Percentiles rank a stretch among this genome's conserved stretches.
phyloP scores from a whole-genome alignment of 2,329 filamentous ascomycete species.

The Botryotinia globosa region DNA sequence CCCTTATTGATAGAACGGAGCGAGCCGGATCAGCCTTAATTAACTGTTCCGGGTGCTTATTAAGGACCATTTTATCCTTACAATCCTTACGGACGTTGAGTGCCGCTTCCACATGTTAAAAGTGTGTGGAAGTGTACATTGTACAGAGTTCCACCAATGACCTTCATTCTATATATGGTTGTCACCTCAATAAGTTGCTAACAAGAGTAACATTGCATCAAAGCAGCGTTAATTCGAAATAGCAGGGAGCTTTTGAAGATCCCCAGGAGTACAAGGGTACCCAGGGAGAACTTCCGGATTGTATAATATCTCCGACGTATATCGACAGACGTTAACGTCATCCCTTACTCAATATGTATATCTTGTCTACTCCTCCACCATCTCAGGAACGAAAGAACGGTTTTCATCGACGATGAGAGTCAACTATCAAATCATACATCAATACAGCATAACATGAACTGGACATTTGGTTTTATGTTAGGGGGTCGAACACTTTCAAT shows the following conservation, averaged over 20 bases:
- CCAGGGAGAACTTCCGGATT: background rate
- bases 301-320: background rate
- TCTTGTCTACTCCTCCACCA: background rate
- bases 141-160: background rate
- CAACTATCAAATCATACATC: conserved; percentile 3
- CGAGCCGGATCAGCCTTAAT: conserved; percentile 14
- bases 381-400: background rate
- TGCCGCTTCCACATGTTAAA: background rate
- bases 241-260: background rate
- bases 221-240: background rate
- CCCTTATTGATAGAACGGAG: conserved; percentile 1
- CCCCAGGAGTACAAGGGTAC: background rate
- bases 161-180: background rate
- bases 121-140: background rate
- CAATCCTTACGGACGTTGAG: background rate
- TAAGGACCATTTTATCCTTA: background rate
- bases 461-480: background rate
- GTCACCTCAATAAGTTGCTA: background rate
- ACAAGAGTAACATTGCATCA: background rate
- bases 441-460: background rate
- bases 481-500: background rate
- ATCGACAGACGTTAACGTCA: background rate
- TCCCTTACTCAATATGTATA: conserved; percentile 10
- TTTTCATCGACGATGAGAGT: conserved; percentile 1
- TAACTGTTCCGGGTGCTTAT: background rate